A percentile compares a stretch with the other conserved stretches of the same genome.
Conservation (phyloP, 2,329 filamentous ascomycete genomes). For the Cladosporium colombiae region DNA sequence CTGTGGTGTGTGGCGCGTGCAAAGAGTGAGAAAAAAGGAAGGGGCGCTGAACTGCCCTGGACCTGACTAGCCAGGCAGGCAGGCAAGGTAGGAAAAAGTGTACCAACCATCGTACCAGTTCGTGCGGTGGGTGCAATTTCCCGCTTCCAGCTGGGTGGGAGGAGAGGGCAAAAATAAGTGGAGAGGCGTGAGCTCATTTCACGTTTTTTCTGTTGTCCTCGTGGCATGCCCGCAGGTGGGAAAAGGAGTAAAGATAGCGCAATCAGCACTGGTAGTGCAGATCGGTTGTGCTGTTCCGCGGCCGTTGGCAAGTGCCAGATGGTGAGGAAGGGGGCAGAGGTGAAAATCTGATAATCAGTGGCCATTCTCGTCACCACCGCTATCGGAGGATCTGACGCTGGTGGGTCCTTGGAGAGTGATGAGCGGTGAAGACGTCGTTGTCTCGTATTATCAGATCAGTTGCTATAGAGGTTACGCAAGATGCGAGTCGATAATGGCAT, state of each 20-base stretch:
- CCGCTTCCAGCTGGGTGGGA: neutral
- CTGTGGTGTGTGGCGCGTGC: too few relatives aligned
- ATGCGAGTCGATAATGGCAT: neutral
- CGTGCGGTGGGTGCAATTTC: neutral
- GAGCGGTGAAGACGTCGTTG: slow-evolving; percentile 9
- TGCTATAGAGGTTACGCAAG: neutral
- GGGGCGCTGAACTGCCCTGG: neutral
- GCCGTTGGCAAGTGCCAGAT: neutral
- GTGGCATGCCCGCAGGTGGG: neutral
- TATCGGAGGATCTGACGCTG: neutral
- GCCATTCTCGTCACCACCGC: neutral
- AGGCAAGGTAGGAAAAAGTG: neutral
- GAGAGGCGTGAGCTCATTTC: slow-evolving; percentile 1
- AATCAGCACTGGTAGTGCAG: slow-evolving; percentile 2
- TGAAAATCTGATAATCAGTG: slow-evolving; percentile 9
- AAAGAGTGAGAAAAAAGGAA: neutral
- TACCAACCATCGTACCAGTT: neutral
- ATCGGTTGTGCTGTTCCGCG: neutral
- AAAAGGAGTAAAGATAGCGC: slow-evolving; percentile 4
- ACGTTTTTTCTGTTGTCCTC: slow-evolving; percentile 4
- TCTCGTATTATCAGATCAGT: slow-evolving; percentile 1
- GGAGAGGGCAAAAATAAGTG: neutral
- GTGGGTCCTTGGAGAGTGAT: slow-evolving; percentile 2
- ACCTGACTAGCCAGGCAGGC: neutral
- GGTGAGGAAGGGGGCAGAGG: neutral